Evolutionary conservation across 257 asterid genomes (phyloP), one percentile per base, ranked within the genome.

Genomic region (Verbena officinalis): DNA sequence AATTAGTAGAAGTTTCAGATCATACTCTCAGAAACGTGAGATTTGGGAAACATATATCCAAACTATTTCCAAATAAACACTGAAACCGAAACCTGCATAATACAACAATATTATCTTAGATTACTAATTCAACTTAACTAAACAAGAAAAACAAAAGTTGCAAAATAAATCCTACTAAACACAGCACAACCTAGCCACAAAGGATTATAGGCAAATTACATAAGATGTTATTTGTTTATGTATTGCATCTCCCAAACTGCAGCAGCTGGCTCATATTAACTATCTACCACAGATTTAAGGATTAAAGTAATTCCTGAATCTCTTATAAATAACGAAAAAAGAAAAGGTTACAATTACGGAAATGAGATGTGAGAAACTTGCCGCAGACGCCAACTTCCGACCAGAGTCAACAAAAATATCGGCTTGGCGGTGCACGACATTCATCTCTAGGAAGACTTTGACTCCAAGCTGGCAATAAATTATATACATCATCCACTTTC

Each of bases 401-500:
- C 58, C 30, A n/a, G 71, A 70, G 73, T 53, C 59, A 20, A 45
- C 55, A 54, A 72, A 67, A 73, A 58, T 61, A 73, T 64, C 55
- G 64, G 73, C 79, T 68, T 64, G 68, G 80, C 79, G 65, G 61
- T 63, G 80, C 71, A 61, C 62, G 77, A 65, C 70, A 12, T 44
- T 51, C 62, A 48, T 69, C 68, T 54, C 75, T 64, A 53, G 62
- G 70, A 55, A 58, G 5, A 55, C 45, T 10, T 44, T 14, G 51
- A 70, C 59, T 43, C 75, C 54, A 58, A 57, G 60, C 56, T 34
- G 56, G 65, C 72, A 54, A 61, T 36, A 44, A 72, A 34, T 42
- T 59, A 83, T 84, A 53, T 74, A 82, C 92, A 80, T 65, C 80
- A 56, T 52, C 60, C 52, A 59, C 71, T 52, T n/a, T 73, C 71